These are phyloP conservation scores for Rhododendron henanense DNA, from an alignment of 148 eudicot species.

Conservation along the genomic window DNA sequence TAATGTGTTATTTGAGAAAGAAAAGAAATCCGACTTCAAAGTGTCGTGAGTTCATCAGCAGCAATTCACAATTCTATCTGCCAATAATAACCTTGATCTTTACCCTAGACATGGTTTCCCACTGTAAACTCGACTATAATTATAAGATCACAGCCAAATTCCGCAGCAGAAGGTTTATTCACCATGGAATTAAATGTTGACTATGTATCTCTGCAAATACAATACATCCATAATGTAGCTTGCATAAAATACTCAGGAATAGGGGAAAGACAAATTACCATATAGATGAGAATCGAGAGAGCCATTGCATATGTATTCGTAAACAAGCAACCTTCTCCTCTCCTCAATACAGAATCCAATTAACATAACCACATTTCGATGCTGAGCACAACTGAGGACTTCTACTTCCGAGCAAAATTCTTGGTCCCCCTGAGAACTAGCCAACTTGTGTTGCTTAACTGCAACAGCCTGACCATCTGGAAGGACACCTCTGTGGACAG, in stretches of 20 bases:
- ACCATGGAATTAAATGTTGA: not conserved
- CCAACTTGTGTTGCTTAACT: constrained; percentile 49
- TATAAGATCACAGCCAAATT: not conserved
- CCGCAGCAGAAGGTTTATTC: not conserved
- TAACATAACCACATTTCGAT: constrained; percentile 43
- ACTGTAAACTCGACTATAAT: not conserved
- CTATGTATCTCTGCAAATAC: not conserved
- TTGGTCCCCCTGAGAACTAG: constrained; percentile 50
- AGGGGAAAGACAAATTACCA: constrained; percentile 23
- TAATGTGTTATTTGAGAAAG: not conserved
- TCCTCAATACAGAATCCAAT: constrained; percentile 49
- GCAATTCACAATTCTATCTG: not conserved
- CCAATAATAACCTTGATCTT: not conserved
- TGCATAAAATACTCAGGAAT: not conserved
- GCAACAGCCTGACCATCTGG: constrained; percentile 48
- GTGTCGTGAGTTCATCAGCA: not conserved
- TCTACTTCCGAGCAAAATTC: constrained; percentile 54
- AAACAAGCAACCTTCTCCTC: constrained; percentile 39
- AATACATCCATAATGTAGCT: not conserved
- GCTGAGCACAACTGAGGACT: constrained; percentile 51
- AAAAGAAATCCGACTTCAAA: not conserved
- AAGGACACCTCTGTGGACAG: constrained; percentile 48
- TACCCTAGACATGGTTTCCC: not conserved
- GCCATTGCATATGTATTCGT: constrained; percentile 46
- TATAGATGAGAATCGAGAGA: constrained; percentile 47